Evolutionary conservation across 164 flowering plant species (phyloP).

Genomic region (Buxus sempervirens): DNA sequence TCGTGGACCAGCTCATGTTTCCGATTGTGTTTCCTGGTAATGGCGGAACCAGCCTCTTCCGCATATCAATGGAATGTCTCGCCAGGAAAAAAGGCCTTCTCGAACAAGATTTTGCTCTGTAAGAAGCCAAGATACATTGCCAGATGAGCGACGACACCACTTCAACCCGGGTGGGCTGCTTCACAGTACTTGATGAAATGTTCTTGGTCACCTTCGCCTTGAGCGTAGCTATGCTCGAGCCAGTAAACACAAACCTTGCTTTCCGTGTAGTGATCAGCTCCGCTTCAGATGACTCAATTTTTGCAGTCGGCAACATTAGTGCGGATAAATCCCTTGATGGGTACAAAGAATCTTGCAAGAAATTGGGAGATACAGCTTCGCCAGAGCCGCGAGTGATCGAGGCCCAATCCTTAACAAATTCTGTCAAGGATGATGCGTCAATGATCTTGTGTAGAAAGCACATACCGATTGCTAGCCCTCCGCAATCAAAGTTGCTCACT

Average conservation of each 20-base stretch:
- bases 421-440: constrained; percentile 14
- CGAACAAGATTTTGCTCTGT: constrained; percentile 6
- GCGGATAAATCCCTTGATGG: constrained; percentile 3
- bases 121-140: constrained; percentile 28
- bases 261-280: constrained; percentile 17
- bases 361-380: neutral
- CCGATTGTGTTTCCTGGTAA: constrained; percentile 30
- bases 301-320: too few relatives aligned
- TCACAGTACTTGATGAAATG: neutral
- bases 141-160: constrained; percentile 49
- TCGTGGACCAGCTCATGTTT: constrained; percentile 27
- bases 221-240: constrained; percentile 29
- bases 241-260: constrained; percentile 41
- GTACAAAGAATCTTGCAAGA: neutral
- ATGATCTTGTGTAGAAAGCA: constrained; percentile 20
- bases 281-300: neutral
- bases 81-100: constrained; percentile 8
- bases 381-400: constrained; percentile 1
- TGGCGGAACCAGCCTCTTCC: constrained; percentile 27
- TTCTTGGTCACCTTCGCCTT: constrained; percentile 15
- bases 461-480: constrained; percentile 26
- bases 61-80: constrained; percentile 36
- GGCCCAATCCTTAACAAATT: constrained; percentile 27
- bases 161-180: constrained; percentile 42
- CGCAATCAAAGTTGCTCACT: constrained; percentile 26